These are phyloP conservation scores for Panaeolus papilionaceus DNA, from an alignment of 768 basidiomycete species.

Conservation along the genomic window DNA sequence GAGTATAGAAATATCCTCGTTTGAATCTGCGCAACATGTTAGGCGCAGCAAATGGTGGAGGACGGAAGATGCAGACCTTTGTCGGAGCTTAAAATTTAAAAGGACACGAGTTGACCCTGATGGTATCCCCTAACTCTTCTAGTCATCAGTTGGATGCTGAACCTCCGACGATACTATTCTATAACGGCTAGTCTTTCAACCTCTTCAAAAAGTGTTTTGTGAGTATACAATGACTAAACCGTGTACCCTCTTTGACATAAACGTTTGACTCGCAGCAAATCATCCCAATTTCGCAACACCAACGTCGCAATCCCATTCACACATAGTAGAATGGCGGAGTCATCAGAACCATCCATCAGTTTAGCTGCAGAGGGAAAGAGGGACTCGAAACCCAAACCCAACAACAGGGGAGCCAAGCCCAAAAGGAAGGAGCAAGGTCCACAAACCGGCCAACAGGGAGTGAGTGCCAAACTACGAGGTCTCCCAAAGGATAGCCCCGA, in stretches of 20 bases:
- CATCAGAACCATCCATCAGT: neutral
- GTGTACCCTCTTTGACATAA: neutral
- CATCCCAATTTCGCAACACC: neutral
- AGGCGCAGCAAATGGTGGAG: too few relatives aligned
- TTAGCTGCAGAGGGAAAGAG: neutral
- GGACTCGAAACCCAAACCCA: neutral
- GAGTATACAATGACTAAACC: neutral
- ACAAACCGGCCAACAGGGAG: neutral
- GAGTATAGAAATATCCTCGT: too few relatives aligned
- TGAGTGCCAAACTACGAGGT: conserved; percentile 57
- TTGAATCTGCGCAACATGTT: too few relatives aligned
- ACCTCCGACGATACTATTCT: conserved; percentile 10
- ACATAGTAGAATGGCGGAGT: neutral
- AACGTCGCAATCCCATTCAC: neutral
- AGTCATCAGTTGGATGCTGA: neutral
- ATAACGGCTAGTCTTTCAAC: neutral
- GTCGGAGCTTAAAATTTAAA: too few relatives aligned
- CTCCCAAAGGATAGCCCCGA: conserved; percentile 68
- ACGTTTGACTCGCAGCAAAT: neutral
- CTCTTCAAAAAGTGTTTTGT: neutral
- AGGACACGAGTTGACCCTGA: too few relatives aligned
- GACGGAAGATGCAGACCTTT: too few relatives aligned
- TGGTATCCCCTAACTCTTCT: too few relatives aligned
- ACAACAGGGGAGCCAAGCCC: neutral
- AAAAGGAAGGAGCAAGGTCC: neutral